These are phyloP conservation scores for Zoysia japonica DNA, from an alignment of 176 grass and related monocot species.

Conservation along the genomic window DNA sequence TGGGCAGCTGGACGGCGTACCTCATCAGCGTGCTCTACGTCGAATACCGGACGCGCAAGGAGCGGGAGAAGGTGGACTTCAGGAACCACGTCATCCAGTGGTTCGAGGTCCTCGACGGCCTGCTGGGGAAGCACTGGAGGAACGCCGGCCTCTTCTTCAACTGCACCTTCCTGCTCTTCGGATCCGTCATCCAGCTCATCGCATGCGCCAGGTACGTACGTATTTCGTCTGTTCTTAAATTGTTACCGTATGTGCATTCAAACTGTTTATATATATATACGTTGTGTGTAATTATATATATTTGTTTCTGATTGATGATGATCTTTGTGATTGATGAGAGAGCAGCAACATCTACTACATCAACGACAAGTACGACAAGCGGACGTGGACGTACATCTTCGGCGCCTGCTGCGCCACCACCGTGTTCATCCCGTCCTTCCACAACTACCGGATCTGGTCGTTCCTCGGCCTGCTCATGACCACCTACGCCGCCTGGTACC, in stretches of 20 bases:
- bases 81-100: slow-evolving; percentile 98
- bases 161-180: slow-evolving; percentile 98
- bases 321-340: neutral
- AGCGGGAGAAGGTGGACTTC: slow-evolving; percentile 87
- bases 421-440: slow-evolving; percentile 96
- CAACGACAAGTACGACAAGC: slow-evolving; percentile 90
- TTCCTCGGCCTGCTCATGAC: slow-evolving; percentile 96
- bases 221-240: too few relatives aligned
- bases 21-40: slow-evolving; percentile 93
- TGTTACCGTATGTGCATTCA: too few relatives aligned
- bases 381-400: slow-evolving; percentile 98
- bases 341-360: slow-evolving; percentile 98
- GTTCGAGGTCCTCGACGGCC: slow-evolving; percentile 94
- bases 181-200: slow-evolving; percentile 98
- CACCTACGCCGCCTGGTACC: slow-evolving; percentile 86
- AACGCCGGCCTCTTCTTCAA: slow-evolving; percentile 92
- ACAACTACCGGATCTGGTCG: slow-evolving; percentile 96
- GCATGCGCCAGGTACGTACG: slow-evolving; percentile 73
- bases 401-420: slow-evolving; percentile 96
- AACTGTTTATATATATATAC: too few relatives aligned
- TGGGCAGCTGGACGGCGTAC: slow-evolving; percentile 97
- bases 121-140: slow-evolving; percentile 86
- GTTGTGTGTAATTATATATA: too few relatives aligned
- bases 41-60: slow-evolving; percentile 84
- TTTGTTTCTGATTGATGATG: neutral